Conservation (phyloP, 75 land plant genomes). For the Cryptomeria japonica region DNA sequence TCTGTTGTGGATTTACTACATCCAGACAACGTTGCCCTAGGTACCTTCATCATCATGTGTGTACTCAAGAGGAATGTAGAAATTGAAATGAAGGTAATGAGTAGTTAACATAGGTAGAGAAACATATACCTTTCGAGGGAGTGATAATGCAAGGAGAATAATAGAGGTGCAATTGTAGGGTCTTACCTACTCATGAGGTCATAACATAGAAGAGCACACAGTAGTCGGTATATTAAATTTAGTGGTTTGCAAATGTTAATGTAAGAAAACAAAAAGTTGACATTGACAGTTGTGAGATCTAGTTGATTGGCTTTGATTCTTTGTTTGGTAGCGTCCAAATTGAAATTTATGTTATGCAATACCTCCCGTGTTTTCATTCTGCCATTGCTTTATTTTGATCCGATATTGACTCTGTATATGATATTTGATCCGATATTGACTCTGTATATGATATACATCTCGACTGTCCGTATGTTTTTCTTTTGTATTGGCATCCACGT, state of each 20-base stretch:
- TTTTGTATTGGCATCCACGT: no score
- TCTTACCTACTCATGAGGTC: neutral
- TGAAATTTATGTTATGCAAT: neutral
- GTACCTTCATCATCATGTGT: neutral
- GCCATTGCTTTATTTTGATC: no score
- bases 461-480: no score
- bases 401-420: no score
- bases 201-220: neutral
- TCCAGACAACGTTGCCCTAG: neutral
- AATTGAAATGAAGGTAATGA: neutral
- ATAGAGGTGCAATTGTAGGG: neutral
- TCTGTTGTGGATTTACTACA: neutral
- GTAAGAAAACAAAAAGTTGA: neutral
- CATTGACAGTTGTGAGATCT: neutral
- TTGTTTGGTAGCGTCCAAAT: neutral
- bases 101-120: neutral
- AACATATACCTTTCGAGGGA: neutral
- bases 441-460: no score
- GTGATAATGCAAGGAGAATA: neutral
- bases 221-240: neutral
- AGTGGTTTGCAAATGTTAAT: neutral
- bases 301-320: neutral
- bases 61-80: neutral
- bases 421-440: no score
- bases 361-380: no score